Base-by-base conservation (phyloP, 176 grass and related monocot species). In the Oryza punctata region DNA sequence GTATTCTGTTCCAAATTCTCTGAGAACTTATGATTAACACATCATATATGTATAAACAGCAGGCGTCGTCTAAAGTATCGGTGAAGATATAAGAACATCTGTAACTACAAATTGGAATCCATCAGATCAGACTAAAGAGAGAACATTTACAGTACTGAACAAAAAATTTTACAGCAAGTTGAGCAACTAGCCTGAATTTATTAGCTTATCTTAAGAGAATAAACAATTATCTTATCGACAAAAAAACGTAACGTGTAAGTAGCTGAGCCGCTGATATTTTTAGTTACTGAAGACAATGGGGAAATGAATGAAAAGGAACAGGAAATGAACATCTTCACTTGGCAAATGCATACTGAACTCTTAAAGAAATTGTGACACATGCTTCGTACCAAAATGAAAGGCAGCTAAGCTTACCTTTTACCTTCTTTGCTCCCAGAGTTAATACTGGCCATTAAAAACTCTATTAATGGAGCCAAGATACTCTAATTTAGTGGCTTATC, bases 61-160 rank as follows among this genome's bases (percentile, higher is more conserved):
- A 73, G 28, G 13, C 63, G 49, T 1, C 12, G 12, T 67, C 28
- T 82, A 8, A 68, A 86, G n/a, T 86, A 64, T 33, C 6, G 0
- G 45, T 32, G 72, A 16, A 87, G 70, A 87, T 60, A 81, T 60
- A 67, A 73, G 30, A 86, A 68, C 69, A 86, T 86, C 44, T 81
- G 61, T n/a, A 67, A 75, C 69, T 67, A 65, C 35, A n/a, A 44
- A 74, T 73, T 66, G 77, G 67, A 28, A 72, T 54, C 16, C 6
- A 54, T 60, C 40, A 77, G 24, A 38, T 61, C 70, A 78, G 37
- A 72, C 26, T 44, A 15, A 35, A 70, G 16, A 65, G 29, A 16
- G 7, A 86, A 66, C 38, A 76, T 70, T 70, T 64, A 79, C 43
- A n/a, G 40, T 38, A 72, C 8, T 30, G 30, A 66, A 68, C 44